Base-by-base conservation (phyloP, 768 basidiomycete genomes). In the Phylloporus sp. region DNA sequence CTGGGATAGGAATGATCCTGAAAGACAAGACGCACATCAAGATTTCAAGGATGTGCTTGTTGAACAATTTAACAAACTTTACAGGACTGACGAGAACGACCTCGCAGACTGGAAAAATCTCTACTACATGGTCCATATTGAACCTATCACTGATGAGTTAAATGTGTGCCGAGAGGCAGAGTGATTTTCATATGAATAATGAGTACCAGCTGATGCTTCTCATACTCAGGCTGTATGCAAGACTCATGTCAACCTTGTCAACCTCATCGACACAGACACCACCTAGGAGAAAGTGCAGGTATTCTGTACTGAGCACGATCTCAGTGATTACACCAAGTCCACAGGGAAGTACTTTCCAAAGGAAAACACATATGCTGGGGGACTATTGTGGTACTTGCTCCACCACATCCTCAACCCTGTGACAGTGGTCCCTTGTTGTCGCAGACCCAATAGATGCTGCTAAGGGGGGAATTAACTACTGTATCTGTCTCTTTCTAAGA, bases 341-440 rank as follows among this genome's bases (percentile, higher is more conserved):
- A 28, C 39, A 0, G 57, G 60, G 2, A 62, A 62, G 41, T 49
- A 20, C 3, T 61, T 61, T 0, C 61, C 60, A 0, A 59, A 26
- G 6, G 51, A 61, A 1, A 56, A 44, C n/a, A 50, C 53, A 2
- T 44, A 50, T 5, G 61, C 61, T 26, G 60, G 60, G 6, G 61
- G 61, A 0, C 9, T 61, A 10, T 22, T 61, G 15, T 47, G 41
- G 1, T 50, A 49, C 29, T 49, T 61, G 26, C 26, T 63, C 7
- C 60, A 57, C 1, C 57, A 59, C 27, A 59, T 61, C 20, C 10
- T 55, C 26, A 1, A 28, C 2, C 60, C 59, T 15, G 23, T 13
- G 16, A 31, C 13, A 0, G 9, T 27, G 8, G 20, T 6, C 13
- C 2, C 34, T 16, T 27, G 43, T 18, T 40, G 29, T 7, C 42